Evolutionary conservation across 1,284 basidiomycete genomes (phyloP).

Genomic region (Moesziomyces aphidis): DNA sequence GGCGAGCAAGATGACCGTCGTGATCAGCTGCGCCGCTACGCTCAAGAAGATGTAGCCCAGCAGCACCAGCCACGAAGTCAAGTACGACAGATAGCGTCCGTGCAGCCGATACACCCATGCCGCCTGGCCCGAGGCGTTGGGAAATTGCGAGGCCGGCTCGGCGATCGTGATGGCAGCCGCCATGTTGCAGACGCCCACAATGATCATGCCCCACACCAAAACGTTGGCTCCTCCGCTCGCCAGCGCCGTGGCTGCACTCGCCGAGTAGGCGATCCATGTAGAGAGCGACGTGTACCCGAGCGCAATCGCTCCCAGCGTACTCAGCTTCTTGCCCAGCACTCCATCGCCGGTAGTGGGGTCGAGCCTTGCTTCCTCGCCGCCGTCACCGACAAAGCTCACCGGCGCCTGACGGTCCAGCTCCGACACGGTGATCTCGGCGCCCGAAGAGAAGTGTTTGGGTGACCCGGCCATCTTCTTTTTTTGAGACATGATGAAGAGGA

Average conservation of each 20-base stretch:
- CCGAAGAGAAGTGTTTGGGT: background rate
- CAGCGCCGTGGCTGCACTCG: constrained; percentile 17
- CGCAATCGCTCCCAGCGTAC: constrained; percentile 19
- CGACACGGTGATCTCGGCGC: constrained; percentile 8
- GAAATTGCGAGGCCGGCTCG: constrained; percentile 21
- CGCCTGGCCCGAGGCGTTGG: constrained; percentile 19
- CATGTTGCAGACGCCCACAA: constrained; percentile 29
- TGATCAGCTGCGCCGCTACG: constrained; percentile 20
- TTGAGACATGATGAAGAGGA: constrained; percentile 1
- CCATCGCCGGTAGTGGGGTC: background rate
- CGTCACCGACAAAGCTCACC: constrained; percentile 1
- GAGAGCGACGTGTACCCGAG: constrained; percentile 25
- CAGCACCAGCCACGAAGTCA: constrained; percentile 24
- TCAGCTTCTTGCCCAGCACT: constrained; percentile 27
- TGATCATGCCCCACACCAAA: constrained; percentile 32
- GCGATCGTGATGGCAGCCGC: constrained; percentile 17
- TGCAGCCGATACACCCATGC: constrained; percentile 25
- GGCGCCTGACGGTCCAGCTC: constrained; percentile 15
- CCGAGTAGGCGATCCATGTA: constrained; percentile 36
- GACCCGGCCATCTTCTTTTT: constrained; percentile 7
- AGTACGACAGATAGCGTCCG: constrained; percentile 18
- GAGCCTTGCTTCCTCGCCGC: constrained; percentile 2
- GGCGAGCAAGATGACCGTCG: constrained; percentile 25
- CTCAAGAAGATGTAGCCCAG: constrained; percentile 27
- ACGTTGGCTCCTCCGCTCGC: constrained; percentile 38